Evolutionary conservation across 768 basidiomycete species (phyloP).

Genomic region (Epithele typhae): DNA sequence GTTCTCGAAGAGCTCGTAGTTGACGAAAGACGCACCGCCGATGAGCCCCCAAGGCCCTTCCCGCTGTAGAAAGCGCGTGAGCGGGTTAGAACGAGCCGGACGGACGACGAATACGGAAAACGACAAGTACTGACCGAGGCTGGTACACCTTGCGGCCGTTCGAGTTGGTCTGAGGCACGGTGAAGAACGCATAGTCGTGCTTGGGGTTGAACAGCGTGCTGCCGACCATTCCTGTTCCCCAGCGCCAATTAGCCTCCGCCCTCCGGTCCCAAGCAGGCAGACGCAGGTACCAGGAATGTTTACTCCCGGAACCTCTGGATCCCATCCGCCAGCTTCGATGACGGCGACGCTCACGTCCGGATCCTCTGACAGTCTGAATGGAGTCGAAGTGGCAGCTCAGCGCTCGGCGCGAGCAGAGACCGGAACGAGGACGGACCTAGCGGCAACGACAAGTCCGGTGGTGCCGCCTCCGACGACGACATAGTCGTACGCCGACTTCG

Average conservation of each 20-base stretch:
- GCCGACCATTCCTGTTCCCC: conserved; percentile 5
- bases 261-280: too few species aligned
- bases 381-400: not conserved
- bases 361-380: conserved; percentile 22
- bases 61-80: conserved; percentile 2
- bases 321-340: conserved; percentile 26
- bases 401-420: too few species aligned
- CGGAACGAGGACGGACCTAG: conserved; percentile 13
- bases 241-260: not conserved
- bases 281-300: conserved; percentile 17
- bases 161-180: conserved; percentile 12
- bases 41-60: conserved; percentile 16
- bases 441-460: conserved; percentile 11
- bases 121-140: not conserved
- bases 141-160: conserved; percentile 10
- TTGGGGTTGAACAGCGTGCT: conserved; percentile 11
- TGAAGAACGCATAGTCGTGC: conserved; percentile 18
- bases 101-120: too few species aligned
- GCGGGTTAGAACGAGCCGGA: not conserved
- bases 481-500: conserved; percentile 10
- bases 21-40: conserved; percentile 3
- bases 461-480: conserved; percentile 16
- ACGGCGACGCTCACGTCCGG: conserved; percentile 24
- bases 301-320: conserved; percentile 9
- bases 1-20: too few species aligned